Evolutionary conservation across 179 eudicot genomes (phyloP), one percentile per base, ranked within the genome.

Genomic region (Silene vulgaris): DNA sequence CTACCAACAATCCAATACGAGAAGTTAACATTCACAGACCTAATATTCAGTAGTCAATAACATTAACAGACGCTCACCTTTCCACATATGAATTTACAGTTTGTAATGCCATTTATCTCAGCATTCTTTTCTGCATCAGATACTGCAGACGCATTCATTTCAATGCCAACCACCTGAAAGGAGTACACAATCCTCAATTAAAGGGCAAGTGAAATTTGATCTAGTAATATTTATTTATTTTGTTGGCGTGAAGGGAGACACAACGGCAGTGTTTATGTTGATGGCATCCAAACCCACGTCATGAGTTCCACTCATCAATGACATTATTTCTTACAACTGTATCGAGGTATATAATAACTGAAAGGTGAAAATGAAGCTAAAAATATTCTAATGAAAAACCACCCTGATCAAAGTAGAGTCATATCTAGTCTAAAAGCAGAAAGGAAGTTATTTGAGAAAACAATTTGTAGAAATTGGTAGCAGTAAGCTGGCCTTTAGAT

Each of bases 141-240:
- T 77, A 94, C 96, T 68, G 98, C 98, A 77, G 97, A 94, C 74
- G 96, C 96, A 92, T 94, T 94, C 97, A 94, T 92, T 86, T 94
- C 98, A 77, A 94, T 89, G 72, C 97, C 98, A 74, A 94, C 92
- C 80, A 94, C 98, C 98, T 94, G 85, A 23, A 35, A 82, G 21
- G 14, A 48, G 48, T 11, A 67, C 28, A 23, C 11, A 76, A 66
- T 69, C 35, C 13, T 7, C 60, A 37, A 69, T 59, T 57, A 1
- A 54, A 50, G 69, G 56, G 62, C 20, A 45, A 20, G 72, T 0
- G 13, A 19, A 35, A 30, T 29, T 78, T 61, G 43, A 16, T 35
- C 29, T 30, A 76, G 11, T 61, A 26, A 23, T 14, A 11, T 50
- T 50, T 50, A 11, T 50, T 50, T 50, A 1, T 11, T 50, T 12